Percentiles rank a stretch among this genome's conserved stretches.
These are phyloP conservation scores for Lepidium sativum DNA, from an alignment of 345 rosid genomes.

Conservation along the genomic window DNA sequence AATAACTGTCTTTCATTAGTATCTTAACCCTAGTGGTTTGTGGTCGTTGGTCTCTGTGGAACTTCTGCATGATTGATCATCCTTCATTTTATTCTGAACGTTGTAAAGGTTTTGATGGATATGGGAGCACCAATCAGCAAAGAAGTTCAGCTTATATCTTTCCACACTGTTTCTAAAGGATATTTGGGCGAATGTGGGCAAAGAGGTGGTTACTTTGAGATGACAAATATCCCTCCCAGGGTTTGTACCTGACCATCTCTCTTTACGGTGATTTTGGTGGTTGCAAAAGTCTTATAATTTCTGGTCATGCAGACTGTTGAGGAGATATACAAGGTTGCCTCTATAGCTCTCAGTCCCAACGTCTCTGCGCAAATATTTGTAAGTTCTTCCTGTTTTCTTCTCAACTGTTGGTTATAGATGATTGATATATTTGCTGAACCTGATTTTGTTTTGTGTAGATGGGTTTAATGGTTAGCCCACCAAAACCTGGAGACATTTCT, in stretches of 20 bases:
- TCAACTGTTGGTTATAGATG: neutral
- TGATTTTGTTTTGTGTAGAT: constrained; percentile 33
- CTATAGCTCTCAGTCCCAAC: constrained; percentile 85
- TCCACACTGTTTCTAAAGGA: constrained; percentile 97
- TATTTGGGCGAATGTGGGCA: constrained; percentile 99
- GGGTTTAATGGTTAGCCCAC: constrained; percentile 98
- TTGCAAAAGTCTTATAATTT: neutral
- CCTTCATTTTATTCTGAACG: neutral
- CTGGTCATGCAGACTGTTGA: constrained; percentile 67
- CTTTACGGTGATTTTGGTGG: neutral
- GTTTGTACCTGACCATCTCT: constrained; percentile 28
- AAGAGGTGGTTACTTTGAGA: constrained; percentile 97
- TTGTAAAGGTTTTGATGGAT: constrained; percentile 69
- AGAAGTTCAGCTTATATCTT: constrained; percentile 89
- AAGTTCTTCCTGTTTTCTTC: constrained; percentile 25
- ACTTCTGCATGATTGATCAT: neutral
- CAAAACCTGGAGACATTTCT: constrained; percentile 87
- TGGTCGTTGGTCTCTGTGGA: neutral
- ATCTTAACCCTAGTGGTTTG: neutral
- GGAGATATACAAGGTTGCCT: constrained; percentile 92
- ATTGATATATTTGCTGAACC: neutral
- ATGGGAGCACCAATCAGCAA: constrained; percentile 85
- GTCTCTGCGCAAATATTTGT: constrained; percentile 98
- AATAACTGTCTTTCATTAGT: neutral
- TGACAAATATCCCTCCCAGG: constrained; percentile 91